These are phyloP conservation scores for Linum lewisii DNA, from an alignment of 345 rosid species.

Conservation along the genomic window DNA sequence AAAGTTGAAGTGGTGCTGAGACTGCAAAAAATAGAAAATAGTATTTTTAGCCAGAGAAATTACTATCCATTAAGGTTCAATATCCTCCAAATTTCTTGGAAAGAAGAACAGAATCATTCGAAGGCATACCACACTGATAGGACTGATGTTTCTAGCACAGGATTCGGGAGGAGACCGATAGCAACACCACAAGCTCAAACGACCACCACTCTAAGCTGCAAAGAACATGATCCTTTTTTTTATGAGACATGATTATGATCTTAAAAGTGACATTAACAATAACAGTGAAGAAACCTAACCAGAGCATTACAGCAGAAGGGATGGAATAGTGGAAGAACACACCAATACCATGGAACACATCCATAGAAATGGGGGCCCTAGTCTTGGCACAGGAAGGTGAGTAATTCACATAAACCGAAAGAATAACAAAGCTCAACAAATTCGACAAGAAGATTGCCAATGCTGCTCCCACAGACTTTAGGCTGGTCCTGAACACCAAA, in stretches of 20 bases:
- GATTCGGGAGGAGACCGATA: conserved; percentile 71
- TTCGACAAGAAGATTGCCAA: conserved; percentile 2
- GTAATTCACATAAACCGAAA: not conserved
- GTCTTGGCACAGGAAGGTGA: conserved; percentile 3
- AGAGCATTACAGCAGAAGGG: conserved; percentile 6
- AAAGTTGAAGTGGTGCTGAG: not conserved
- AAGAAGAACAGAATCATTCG: not conserved
- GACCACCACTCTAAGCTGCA: conserved; percentile 80
- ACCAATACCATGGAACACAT: conserved; percentile 1
- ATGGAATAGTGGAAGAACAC: not conserved
- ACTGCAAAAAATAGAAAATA: not conserved
- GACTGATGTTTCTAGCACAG: conserved; percentile 82
- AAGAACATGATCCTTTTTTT: no score
- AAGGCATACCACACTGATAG: conserved; percentile 67
- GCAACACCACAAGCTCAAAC: conserved; percentile 60
- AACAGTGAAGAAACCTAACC: not conserved
- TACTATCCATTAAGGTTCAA: not conserved
- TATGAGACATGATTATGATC: no score
- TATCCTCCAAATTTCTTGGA: not conserved
- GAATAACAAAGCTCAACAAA: not conserved
- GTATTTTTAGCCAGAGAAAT: not conserved
- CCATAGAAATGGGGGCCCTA: not conserved
- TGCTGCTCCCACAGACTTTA: not conserved
- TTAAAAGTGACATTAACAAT: not conserved
- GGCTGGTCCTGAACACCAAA: not conserved